Evolutionary conservation across 768 basidiomycete species (phyloP).

Genomic region (Neoboletus brunneissimus): DNA sequence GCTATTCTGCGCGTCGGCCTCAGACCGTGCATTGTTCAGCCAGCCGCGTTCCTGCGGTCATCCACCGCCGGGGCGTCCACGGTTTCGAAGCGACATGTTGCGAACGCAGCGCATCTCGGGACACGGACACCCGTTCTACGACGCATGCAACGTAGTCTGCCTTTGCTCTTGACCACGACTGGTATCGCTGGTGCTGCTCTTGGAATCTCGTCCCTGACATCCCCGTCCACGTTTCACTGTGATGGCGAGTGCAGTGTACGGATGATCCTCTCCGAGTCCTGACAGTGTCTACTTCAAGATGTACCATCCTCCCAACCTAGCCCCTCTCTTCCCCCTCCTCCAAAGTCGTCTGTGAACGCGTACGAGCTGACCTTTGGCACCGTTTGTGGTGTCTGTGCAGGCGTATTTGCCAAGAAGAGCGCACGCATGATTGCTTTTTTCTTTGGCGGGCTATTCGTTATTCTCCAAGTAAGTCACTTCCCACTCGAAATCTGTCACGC

Average conservation of each 20-base stretch:
- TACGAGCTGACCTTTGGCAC: constrained; percentile 89
- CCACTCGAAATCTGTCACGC: not conserved
- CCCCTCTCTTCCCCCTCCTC: constrained; percentile 42
- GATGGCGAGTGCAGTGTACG: constrained; percentile 43
- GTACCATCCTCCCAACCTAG: constrained; percentile 5
- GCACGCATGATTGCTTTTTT: constrained; percentile 77
- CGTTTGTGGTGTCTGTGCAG: constrained; percentile 83
- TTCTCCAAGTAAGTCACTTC: constrained; percentile 69
- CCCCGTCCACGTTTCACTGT: constrained; percentile 42
- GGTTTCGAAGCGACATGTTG: constrained; percentile 1
- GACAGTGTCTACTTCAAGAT: constrained; percentile 9
- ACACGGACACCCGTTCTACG: not conserved
- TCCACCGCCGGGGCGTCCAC: not conserved
- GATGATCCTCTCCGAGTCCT: not conserved
- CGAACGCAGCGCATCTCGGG: not conserved
- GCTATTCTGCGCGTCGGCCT: constrained; percentile 21
- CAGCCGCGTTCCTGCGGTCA: constrained; percentile 1
- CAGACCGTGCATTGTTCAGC: constrained; percentile 3
- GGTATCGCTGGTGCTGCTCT: constrained; percentile 44
- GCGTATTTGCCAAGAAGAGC: constrained; percentile 96
- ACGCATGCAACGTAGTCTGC: constrained; percentile 7
- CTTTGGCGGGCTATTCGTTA: constrained; percentile 86
- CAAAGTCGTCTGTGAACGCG: constrained; percentile 69
- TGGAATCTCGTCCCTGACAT: constrained; percentile 39
- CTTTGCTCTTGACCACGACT: constrained; percentile 26